phyloP scores from a whole-genome alignment of 2,329 filamentous ascomycete species.

The Teratosphaeria destructans region DNA sequence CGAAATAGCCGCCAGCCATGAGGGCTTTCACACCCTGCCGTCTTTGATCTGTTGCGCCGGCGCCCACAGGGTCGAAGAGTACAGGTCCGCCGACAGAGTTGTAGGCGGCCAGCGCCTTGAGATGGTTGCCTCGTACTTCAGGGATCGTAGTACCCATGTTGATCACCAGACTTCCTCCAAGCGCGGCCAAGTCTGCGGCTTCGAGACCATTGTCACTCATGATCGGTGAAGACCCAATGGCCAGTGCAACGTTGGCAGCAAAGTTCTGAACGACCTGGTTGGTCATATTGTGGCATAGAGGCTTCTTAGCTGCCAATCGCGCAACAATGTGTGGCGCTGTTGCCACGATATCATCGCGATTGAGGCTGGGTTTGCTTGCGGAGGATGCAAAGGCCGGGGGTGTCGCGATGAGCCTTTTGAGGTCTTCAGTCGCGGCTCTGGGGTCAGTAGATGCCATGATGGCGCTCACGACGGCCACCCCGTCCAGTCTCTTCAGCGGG shows the following conservation, averaged over 20 bases:
- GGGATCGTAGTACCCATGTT: constrained; percentile 91
- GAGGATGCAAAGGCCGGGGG: constrained; percentile 26
- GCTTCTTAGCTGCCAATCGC: constrained; percentile 51
- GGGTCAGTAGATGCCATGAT: constrained; percentile 67
- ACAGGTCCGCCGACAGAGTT: constrained; percentile 66
- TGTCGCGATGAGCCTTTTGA: constrained; percentile 46
- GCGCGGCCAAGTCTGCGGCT: constrained; percentile 64
- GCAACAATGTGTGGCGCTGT: constrained; percentile 35
- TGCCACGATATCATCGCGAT: constrained; percentile 16
- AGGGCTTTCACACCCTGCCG: constrained; percentile 61
- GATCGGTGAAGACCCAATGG: constrained; percentile 79
- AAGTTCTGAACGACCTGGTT: constrained; percentile 94
- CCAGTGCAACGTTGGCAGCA: constrained; percentile 79
- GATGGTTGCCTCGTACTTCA: constrained; percentile 60
- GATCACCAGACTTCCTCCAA: constrained; percentile 71
- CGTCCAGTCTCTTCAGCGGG: constrained; percentile 54
- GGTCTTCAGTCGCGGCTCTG: constrained; percentile 47
- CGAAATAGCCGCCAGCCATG: constrained; percentile 63
- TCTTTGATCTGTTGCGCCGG: constrained; percentile 68
- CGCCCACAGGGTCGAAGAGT: constrained; percentile 82
- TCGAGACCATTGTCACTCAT: constrained; percentile 86
- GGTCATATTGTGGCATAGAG: constrained; percentile 92
- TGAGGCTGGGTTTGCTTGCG: constrained; percentile 20
- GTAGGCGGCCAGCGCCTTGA: constrained; percentile 67
- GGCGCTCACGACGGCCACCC: constrained; percentile 81